A percentile compares a stretch with the other conserved stretches of the same genome.
Conservation (phyloP, 306 rosid genomes). For the Sechiopsis laciniata region DNA sequence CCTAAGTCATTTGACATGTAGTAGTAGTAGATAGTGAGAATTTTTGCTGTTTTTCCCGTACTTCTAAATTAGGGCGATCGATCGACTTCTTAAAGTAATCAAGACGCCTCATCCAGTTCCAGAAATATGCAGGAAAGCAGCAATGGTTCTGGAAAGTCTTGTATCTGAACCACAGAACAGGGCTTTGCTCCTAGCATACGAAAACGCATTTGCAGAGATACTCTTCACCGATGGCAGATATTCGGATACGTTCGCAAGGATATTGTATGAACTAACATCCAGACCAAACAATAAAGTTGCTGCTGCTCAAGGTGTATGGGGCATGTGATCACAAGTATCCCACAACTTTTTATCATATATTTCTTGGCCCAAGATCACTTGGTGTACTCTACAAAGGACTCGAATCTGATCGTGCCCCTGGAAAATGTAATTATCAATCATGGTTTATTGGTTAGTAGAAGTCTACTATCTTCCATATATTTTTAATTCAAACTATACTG, state of each 20-base stretch:
- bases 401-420: background rate
- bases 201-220: conserved; percentile 91
- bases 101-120: conserved; percentile 85
- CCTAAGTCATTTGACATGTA: background rate
- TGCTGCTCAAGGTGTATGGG: conserved; percentile 92
- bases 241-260: conserved; percentile 86
- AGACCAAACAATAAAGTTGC: conserved; percentile 78
- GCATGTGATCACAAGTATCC: conserved; percentile 50
- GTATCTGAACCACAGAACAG: conserved; percentile 95
- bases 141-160: conserved; percentile 87
- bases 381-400: background rate
- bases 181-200: conserved; percentile 62
- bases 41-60: background rate
- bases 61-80: conserved; percentile 68
- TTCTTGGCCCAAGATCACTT: background rate
- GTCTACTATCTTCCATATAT: background rate
- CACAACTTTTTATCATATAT: background rate
- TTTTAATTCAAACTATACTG: background rate
- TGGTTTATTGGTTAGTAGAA: background rate
- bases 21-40: background rate
- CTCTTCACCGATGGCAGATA: conserved; percentile 67
- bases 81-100: conserved; percentile 76
- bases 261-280: conserved; percentile 81
- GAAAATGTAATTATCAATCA: conserved; percentile 3
- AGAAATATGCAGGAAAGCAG: conserved; percentile 90